phyloP scores from a whole-genome alignment of 192 early-diverging fungal genomes.

The Mortierella alpina region DNA sequence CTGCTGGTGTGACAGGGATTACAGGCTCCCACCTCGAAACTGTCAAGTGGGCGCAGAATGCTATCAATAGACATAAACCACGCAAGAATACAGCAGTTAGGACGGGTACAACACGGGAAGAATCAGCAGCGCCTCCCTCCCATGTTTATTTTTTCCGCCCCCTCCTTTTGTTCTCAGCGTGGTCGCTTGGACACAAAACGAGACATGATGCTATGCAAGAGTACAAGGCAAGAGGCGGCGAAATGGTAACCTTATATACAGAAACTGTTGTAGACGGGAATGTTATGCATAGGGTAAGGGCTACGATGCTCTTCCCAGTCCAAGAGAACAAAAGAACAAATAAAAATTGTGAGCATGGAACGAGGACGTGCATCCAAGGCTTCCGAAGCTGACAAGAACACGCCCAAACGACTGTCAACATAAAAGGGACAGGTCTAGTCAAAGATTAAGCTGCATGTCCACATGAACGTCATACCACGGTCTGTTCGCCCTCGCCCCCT shows the following conservation, averaged over 20 bases:
- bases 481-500: neutral
- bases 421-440: too few species aligned
- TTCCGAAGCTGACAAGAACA: neutral
- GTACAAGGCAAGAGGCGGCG: too few species aligned
- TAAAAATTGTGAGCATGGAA: conserved; percentile 1
- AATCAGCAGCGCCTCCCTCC: neutral
- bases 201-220: too few species aligned
- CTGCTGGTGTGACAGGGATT: neutral
- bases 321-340: conserved; percentile 28
- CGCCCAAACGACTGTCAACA: too few species aligned
- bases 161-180: too few species aligned
- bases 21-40: conserved; percentile 41
- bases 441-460: too few species aligned
- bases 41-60: conserved; percentile 45
- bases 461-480: too few species aligned
- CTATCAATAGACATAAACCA: conserved; percentile 27
- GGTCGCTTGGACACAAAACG: too few species aligned
- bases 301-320: neutral
- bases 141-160: too few species aligned
- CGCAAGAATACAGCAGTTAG: neutral
- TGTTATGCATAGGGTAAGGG: too few species aligned
- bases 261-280: too few species aligned
- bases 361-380: neutral
- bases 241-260: too few species aligned
- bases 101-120: neutral